phyloP scores from a whole-genome alignment of 1,139 yeast species.

The Lodderomyces metapsilosis region DNA sequence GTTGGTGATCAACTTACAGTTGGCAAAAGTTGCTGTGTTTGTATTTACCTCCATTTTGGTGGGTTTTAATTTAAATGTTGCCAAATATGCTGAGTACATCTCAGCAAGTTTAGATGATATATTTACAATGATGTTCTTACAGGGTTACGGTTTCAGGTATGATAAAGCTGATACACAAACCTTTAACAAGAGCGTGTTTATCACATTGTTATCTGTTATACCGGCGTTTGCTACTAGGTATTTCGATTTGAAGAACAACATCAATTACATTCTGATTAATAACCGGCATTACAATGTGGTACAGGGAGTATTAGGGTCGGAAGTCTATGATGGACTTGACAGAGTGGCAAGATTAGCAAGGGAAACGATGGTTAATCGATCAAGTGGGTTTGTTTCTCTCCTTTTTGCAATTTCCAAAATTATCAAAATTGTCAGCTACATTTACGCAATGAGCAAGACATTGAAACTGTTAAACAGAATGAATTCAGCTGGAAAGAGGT shows the following conservation, averaged over 20 bases:
- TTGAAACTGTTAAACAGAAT: background rate
- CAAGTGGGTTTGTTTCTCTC: slow-evolving; percentile 6
- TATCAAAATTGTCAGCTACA: slow-evolving; percentile 6
- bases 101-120: slow-evolving; percentile 9
- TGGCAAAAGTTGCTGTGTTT: slow-evolving; percentile 6
- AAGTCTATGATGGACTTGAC: slow-evolving; percentile 9
- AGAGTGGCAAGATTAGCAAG: slow-evolving; percentile 4
- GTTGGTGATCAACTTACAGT: slow-evolving; percentile 4
- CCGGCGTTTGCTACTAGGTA: slow-evolving; percentile 9
- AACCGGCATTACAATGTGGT: slow-evolving; percentile 8
- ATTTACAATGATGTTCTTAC: slow-evolving; percentile 9
- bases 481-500: slow-evolving; percentile 3
- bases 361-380: slow-evolving; percentile 3
- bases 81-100: slow-evolving; percentile 8
- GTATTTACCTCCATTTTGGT: slow-evolving; percentile 3
- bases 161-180: slow-evolving; percentile 1
- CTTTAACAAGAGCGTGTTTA: slow-evolving; percentile 4
- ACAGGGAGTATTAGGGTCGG: slow-evolving; percentile 11
- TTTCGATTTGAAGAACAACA: slow-evolving; percentile 11
- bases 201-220: slow-evolving; percentile 5
- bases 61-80: slow-evolving; percentile 6
- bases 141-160: slow-evolving; percentile 11
- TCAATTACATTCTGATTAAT: slow-evolving; percentile 7
- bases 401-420: slow-evolving; percentile 10
- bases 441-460: slow-evolving; percentile 8